Base-by-base conservation (phyloP, 73 alveolate species). In the Tetrahymena borealis region DNA sequence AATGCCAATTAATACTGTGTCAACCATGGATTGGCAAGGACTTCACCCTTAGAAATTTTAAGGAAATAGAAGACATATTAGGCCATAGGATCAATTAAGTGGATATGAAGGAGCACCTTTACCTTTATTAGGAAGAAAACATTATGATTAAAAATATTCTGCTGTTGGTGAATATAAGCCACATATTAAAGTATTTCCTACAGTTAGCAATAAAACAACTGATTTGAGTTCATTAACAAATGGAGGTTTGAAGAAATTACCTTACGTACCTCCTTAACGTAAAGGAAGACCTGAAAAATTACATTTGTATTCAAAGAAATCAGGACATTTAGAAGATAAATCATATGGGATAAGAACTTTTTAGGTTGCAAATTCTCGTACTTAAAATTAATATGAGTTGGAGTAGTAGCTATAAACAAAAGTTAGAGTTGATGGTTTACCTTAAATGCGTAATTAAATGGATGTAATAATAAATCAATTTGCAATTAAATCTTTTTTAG, bases 291-390 rank as follows among this genome's bases (percentile, higher is more conserved):
- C 94, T 33, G 91, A 92, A 90, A 93, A 91, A 43, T 11, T 20
- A 32, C 96, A 94, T 92, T 38, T 91, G 1, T 16, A 33, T 40
- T 78, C 79, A 16, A 78, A 94, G 79, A 93, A 85, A 37, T 60
- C 96, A 32, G 94, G 93, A 9, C 94, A 85, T 40, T 12, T 91
- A 4, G 95, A 92, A 40, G 94, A 92, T 91, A 38, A 79, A 10
- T 90, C 90, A 15, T 39, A 94, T 90, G 94, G 96, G 37, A 94
- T 79, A 11, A 94, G 92, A 93, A 94, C 96, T 92, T 85, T 92
- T 78, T 32, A 60, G 28, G 5, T 60, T 15, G 96, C 94, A 40
- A 78, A 94, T n/a, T 36, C 42, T 11, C 90, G 91, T 9, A 91
- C 94, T 12, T 94, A 93, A 15, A 79, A 94, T 18, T 91, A 94